Percentiles rank a stretch among this genome's conserved stretches.
phyloP scores from a whole-genome alignment of 495 filamentous ascomycete genomes.

The Opeltia flavorubescens region DNA sequence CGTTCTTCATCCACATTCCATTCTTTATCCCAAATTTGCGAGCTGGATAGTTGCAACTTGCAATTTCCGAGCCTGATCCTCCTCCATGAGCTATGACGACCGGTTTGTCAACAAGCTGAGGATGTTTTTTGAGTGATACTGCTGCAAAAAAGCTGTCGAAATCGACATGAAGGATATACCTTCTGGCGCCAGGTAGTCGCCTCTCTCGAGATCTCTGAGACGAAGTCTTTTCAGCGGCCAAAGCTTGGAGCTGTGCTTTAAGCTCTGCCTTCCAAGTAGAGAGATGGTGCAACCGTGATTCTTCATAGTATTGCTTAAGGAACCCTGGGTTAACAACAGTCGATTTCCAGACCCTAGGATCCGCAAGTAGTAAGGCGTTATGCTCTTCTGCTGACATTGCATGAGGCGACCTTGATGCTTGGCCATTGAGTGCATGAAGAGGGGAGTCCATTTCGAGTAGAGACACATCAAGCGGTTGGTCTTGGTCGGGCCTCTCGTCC shows the following conservation, averaged over 20 bases:
- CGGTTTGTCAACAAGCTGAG: conserved; percentile 66
- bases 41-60: conserved; percentile 91
- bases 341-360: conserved; percentile 70
- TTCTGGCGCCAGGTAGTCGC: conserved; percentile 41
- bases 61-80: conserved; percentile 82
- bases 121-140: conserved; percentile 65
- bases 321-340: conserved; percentile 86
- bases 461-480: neutral
- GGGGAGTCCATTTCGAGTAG: neutral
- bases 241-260: conserved; percentile 68
- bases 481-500: no score
- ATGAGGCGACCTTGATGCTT: neutral
- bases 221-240: conserved; percentile 53
- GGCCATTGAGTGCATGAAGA: no score
- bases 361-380: conserved; percentile 65
- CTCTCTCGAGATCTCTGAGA: conserved; percentile 37
- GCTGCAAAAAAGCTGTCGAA: conserved; percentile 98
- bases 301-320: conserved; percentile 81
- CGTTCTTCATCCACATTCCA: conserved; percentile 97
- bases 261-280: conserved; percentile 92
- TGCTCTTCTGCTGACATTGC: conserved; percentile 49
- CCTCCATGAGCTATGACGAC: conserved; percentile 79
- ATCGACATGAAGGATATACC: conserved; percentile 90
- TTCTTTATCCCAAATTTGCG: conserved; percentile 79
- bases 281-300: conserved; percentile 86